Evolutionary conservation across 192 early-diverging fungal genomes (phyloP).

Genomic region (Coemansia biformis): DNA sequence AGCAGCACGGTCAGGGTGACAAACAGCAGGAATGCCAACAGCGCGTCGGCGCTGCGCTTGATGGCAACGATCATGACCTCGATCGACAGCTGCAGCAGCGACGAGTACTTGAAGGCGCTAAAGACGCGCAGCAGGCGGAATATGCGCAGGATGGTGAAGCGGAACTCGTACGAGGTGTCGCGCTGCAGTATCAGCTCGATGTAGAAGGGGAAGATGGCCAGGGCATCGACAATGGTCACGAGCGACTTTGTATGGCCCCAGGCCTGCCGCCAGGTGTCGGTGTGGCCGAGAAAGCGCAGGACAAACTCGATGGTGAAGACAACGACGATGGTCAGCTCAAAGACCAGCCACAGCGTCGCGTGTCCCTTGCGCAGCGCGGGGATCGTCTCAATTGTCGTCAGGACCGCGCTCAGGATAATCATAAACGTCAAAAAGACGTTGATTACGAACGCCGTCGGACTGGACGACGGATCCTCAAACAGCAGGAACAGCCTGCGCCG

Average conservation of each 20-base stretch:
- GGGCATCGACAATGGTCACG: conserved; percentile 64
- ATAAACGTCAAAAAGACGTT: conserved; percentile 69
- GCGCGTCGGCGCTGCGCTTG: conserved; percentile 66
- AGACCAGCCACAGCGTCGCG: conserved; percentile 54
- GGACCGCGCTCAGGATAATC: conserved; percentile 67
- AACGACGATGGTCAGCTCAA: conserved; percentile 65
- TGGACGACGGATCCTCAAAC: conserved; percentile 74
- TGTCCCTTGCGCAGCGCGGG: conserved; percentile 58
- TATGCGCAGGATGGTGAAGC: conserved; percentile 74
- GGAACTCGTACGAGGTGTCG: conserved; percentile 72
- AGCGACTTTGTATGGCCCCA: conserved; percentile 39
- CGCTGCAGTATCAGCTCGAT: conserved; percentile 62
- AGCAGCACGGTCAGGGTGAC: conserved; percentile 64
- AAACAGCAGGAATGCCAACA: conserved; percentile 70
- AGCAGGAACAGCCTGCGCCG: conserved; percentile 65
- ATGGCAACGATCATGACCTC: conserved; percentile 80
- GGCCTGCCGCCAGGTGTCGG: conserved; percentile 61
- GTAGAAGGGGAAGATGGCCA: conserved; percentile 76
- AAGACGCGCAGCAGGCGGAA: conserved; percentile 74
- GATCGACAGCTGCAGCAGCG: conserved; percentile 73
- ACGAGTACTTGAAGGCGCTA: conserved; percentile 77
- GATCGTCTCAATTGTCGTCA: conserved; percentile 76
- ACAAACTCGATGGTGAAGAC: conserved; percentile 73
- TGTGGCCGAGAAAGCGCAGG: conserved; percentile 64
- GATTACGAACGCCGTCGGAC: conserved; percentile 61